Percentiles rank a stretch among this genome's conserved stretches.
Evolutionary conservation across 306 rosid genomes (phyloP).

Genomic region (Sicyos baderoa): DNA sequence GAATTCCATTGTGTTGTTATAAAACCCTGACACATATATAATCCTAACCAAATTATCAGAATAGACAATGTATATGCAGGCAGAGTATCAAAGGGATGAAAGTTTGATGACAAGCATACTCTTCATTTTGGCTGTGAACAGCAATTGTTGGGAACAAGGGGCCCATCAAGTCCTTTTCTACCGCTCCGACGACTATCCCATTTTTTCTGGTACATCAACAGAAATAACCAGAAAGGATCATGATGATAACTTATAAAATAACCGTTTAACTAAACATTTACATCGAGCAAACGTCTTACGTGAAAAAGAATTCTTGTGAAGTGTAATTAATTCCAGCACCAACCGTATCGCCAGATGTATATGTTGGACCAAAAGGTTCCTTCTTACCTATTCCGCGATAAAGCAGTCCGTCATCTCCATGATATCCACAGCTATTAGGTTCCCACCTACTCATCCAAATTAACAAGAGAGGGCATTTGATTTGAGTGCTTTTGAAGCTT

Average conservation of each 20-base stretch:
- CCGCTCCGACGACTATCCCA: conserved; percentile 70
- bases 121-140: conserved; percentile 97
- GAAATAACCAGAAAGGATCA: conserved; percentile 10
- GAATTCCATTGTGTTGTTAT: not conserved
- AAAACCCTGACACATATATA: not conserved
- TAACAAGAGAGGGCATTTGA: conserved; percentile 6
- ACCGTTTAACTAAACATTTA: not conserved
- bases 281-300: conserved; percentile 38
- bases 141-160: conserved; percentile 86
- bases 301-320: conserved; percentile 79
- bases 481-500: conserved; percentile 7
- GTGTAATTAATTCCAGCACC: conserved; percentile 95
- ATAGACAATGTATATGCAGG: not conserved
- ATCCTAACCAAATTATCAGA: not conserved
- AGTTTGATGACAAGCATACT: conserved; percentile 43
- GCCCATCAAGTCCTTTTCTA: conserved; percentile 66
- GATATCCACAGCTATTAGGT: conserved; percentile 91
- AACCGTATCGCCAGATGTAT: conserved; percentile 71
- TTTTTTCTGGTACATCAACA: conserved; percentile 61
- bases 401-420: conserved; percentile 88
- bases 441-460: conserved; percentile 60
- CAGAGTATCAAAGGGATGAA: conserved; percentile 3
- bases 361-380: conserved; percentile 81
- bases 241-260: not conserved
- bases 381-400: conserved; percentile 74